These are phyloP conservation scores for Entonaema liquescens DNA, from an alignment of 495 filamentous ascomycete genomes.

Conservation along the genomic window DNA sequence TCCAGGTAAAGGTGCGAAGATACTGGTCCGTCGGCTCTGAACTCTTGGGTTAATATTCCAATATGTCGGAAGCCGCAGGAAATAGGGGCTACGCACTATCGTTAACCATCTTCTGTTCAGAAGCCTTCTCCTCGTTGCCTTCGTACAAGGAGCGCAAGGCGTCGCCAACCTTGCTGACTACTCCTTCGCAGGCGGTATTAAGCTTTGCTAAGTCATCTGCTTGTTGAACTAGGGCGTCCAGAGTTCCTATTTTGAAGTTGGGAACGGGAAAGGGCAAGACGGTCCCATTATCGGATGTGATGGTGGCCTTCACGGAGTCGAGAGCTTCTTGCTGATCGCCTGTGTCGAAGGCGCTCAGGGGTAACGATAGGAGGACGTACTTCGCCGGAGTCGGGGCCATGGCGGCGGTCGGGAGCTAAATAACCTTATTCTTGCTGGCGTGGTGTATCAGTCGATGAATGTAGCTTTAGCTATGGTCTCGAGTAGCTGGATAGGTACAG, in stretches of 20 bases:
- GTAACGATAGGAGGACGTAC: conserved; percentile 61
- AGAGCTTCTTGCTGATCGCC: conserved; percentile 84
- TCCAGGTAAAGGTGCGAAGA: conserved; percentile 88
- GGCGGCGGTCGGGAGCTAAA: conserved; percentile 17
- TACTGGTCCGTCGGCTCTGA: conserved; percentile 94
- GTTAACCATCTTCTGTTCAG: conserved; percentile 91
- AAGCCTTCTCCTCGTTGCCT: conserved; percentile 81
- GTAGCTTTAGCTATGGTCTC: not conserved
- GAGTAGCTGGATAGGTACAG: conserved; percentile 6
- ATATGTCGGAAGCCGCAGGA: not conserved
- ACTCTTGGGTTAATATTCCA: conserved; percentile 9
- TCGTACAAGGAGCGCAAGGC: conserved; percentile 81
- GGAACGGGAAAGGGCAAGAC: conserved; percentile 84
- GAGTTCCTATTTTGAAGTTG: conserved; percentile 95
- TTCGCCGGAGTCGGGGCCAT: conserved; percentile 50
- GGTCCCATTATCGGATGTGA: conserved; percentile 78
- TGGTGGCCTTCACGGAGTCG: conserved; percentile 71
- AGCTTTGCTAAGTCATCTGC: conserved; percentile 95
- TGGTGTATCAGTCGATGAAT: not conserved
- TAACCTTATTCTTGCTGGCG: not conserved
- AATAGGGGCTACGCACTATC: conserved; percentile 72
- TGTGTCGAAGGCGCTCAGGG: conserved; percentile 60
- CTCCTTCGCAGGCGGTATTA: conserved; percentile 76
- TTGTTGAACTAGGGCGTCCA: conserved; percentile 96
- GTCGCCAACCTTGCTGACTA: conserved; percentile 89